Conservation (phyloP, 2,329 filamentous ascomycete genomes). For the Verticillium longisporum region DNA sequence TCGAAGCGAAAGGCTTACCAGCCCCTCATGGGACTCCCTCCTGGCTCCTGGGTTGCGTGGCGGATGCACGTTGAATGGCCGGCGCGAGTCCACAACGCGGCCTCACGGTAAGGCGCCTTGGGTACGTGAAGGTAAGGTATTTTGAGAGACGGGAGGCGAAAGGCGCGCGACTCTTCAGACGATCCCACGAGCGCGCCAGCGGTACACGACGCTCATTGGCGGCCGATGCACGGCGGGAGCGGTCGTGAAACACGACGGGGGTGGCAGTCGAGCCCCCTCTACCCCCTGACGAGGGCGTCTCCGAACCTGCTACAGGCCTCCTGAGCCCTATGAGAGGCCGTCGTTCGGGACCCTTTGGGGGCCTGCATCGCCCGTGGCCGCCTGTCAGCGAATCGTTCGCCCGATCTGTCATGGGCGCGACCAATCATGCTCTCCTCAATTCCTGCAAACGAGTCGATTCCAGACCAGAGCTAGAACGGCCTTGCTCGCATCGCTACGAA, state of each 20-base stretch:
- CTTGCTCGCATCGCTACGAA: too few species aligned
- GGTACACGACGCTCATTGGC: not conserved
- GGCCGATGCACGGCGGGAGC: not conserved
- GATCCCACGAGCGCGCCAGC: not conserved
- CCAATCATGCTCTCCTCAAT: not conserved
- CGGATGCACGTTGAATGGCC: not conserved
- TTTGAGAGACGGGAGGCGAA: not conserved
- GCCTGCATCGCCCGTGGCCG: not conserved
- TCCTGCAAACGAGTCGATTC: not conserved
- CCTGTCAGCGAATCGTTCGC: constrained; percentile 4
- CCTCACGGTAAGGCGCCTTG: not conserved
- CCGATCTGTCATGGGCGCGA: not conserved
- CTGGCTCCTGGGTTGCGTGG: not conserved
- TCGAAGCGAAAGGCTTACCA: not conserved
- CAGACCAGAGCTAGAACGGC: not conserved
- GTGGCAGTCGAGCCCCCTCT: not conserved
- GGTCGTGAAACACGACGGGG: not conserved
- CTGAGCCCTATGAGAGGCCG: not conserved
- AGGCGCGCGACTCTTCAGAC: not conserved
- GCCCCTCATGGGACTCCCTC: not conserved
- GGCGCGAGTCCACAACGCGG: not conserved
- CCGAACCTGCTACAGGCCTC: not conserved
- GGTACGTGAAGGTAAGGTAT: not conserved
- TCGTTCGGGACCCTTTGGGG: not conserved
- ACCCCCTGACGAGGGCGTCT: not conserved